A percentile compares a stretch with the other conserved stretches of the same genome.
Conservation (phyloP, 2,329 filamentous ascomycete genomes). For the Cytospora piceicola region DNA sequence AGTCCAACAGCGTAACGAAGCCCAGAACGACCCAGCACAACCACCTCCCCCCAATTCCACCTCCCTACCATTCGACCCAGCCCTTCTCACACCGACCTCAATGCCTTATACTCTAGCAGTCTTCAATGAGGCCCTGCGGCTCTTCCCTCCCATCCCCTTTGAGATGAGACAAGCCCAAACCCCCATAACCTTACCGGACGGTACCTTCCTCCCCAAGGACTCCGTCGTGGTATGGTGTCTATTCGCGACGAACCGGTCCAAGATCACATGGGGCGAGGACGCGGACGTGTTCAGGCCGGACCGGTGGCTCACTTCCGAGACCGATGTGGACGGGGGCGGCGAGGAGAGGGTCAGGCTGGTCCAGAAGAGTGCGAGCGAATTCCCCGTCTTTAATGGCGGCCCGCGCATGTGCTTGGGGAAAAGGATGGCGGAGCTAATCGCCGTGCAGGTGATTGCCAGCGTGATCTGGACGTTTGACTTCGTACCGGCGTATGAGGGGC, state of each 20-base stretch:
- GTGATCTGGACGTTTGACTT: conserved; percentile 58
- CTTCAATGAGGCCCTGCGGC: conserved; percentile 64
- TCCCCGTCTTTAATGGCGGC: conserved; percentile 68
- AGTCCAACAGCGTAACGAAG: conserved; percentile 32
- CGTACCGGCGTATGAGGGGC: conserved; percentile 43
- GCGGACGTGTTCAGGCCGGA: conserved; percentile 60
- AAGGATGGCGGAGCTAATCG: conserved; percentile 66
- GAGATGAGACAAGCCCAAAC: conserved; percentile 65
- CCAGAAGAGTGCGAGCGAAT: conserved; percentile 56
- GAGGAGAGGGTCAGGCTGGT: conserved; percentile 39
- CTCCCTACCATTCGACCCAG: conserved; percentile 35
- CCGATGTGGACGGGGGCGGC: neutral
- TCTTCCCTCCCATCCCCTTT: conserved; percentile 68
- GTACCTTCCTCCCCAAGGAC: conserved; percentile 57
- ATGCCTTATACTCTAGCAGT: conserved; percentile 63
- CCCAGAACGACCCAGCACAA: conserved; percentile 27
- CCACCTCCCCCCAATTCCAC: conserved; percentile 9
- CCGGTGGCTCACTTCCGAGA: conserved; percentile 51
- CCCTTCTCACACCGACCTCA: conserved; percentile 46
- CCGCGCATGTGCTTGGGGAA: conserved; percentile 64
- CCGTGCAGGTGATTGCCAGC: conserved; percentile 57
- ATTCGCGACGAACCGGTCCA: conserved; percentile 66
- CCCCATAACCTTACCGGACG: conserved; percentile 60
- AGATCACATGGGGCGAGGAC: conserved; percentile 59
- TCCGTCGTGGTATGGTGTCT: conserved; percentile 66